Evolutionary conservation across 2,329 filamentous ascomycete genomes (phyloP).

Genomic region (Diatrype stigma): DNA sequence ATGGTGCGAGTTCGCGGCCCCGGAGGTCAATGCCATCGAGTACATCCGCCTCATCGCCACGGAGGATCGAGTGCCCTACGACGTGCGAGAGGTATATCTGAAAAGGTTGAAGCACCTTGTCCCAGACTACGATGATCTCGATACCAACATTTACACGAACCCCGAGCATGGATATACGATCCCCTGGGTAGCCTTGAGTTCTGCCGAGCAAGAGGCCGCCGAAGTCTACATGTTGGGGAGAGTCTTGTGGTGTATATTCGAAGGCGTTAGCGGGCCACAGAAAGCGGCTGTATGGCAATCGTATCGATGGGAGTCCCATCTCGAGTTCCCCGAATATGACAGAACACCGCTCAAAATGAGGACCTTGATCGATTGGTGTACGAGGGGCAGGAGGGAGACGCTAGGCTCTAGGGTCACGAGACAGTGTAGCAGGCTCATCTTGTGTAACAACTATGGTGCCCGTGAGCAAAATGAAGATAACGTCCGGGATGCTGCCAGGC

Average conservation of each 20-base stretch:
- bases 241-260: conserved; percentile 59
- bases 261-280: conserved; percentile 55
- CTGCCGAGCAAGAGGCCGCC: conserved; percentile 50
- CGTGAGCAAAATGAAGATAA: conserved; percentile 31
- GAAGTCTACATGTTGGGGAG: conserved; percentile 61
- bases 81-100: conserved; percentile 37
- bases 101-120: conserved; percentile 39
- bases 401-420: conserved; percentile 43
- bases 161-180: conserved; percentile 50
- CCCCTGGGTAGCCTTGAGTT: conserved; percentile 50
- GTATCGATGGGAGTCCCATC: conserved; percentile 50
- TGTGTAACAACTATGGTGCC: conserved; percentile 31
- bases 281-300: conserved; percentile 55
- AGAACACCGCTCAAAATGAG: conserved; percentile 43
- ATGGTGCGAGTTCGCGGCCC: conserved; percentile 58
- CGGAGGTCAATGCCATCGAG: conserved; percentile 57
- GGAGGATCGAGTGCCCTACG: conserved; percentile 40
- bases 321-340: conserved; percentile 52
- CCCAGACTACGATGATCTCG: conserved; percentile 40
- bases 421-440: conserved; percentile 41
- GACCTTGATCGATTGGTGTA: conserved; percentile 48
- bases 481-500: conserved; percentile 29
- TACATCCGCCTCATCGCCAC: conserved; percentile 51
- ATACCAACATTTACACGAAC: conserved; percentile 43
- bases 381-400: conserved; percentile 40